Conservation (phyloP, 1,139 yeast species). For the Candida smagusa region DNA sequence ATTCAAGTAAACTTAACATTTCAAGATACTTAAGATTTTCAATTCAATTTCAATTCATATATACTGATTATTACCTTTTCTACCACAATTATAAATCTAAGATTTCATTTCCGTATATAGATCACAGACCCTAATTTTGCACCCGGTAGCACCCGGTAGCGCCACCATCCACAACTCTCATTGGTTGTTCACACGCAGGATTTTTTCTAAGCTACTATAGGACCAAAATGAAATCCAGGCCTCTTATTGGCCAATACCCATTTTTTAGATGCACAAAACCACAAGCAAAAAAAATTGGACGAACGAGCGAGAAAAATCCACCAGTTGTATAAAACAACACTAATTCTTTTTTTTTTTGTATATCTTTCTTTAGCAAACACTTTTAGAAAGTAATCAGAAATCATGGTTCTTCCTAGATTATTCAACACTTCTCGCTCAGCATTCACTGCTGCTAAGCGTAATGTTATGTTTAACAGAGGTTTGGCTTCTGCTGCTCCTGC, state of each 20-base stretch:
- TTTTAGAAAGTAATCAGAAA: slow-evolving; percentile 9
- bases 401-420: slow-evolving; percentile 85
- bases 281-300: slow-evolving; percentile 2
- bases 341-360: slow-evolving; percentile 7
- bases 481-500: slow-evolving; percentile 85
- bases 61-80: too few species aligned
- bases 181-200: not conserved
- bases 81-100: too few species aligned
- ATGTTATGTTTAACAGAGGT: slow-evolving; percentile 72
- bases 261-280: not conserved
- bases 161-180: not conserved
- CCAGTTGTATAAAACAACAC: slow-evolving; percentile 7
- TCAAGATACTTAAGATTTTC: too few species aligned
- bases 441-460: slow-evolving; percentile 85
- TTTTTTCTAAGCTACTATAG: slow-evolving; percentile 4
- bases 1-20: too few species aligned
- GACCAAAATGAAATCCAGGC: slow-evolving; percentile 5
- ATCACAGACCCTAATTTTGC: too few species aligned
- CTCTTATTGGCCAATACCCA: slow-evolving; percentile 5
- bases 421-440: slow-evolving; percentile 90
- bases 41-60: too few species aligned
- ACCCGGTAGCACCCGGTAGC: too few species aligned
- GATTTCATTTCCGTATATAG: too few species aligned
- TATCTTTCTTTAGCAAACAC: slow-evolving; percentile 10
- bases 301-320: slow-evolving; percentile 6